phyloP scores from a whole-genome alignment of 176 grass and related monocot species.

The Chloris gayana region DNA sequence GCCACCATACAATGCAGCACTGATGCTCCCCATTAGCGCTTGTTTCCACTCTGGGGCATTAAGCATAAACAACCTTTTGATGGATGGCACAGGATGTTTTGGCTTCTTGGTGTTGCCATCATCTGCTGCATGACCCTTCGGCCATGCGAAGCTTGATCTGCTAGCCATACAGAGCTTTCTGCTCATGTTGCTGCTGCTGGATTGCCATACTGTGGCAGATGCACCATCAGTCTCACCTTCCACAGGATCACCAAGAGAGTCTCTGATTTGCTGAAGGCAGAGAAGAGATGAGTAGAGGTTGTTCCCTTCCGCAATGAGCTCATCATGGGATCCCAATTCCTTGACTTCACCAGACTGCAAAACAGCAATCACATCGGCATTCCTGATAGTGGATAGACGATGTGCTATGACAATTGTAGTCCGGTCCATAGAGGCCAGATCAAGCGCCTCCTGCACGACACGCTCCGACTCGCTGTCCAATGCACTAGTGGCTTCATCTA shows the following conservation, averaged over 20 bases:
- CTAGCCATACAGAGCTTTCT: conserved; percentile 65
- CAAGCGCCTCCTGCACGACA: conserved; percentile 85
- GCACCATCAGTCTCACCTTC: conserved; percentile 34
- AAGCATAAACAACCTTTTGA: conserved; percentile 75
- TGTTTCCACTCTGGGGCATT: conserved; percentile 92
- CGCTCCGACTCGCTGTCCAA: conserved; percentile 84
- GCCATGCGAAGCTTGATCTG: conserved; percentile 61
- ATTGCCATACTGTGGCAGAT: conserved; percentile 21
- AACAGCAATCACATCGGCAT: conserved; percentile 82
- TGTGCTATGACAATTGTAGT: conserved; percentile 91
- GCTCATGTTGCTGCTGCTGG: conserved; percentile 79
- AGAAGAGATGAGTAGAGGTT: conserved; percentile 79
- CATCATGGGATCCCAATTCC: conserved; percentile 84
- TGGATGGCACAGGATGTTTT: conserved; percentile 63
- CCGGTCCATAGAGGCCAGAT: conserved; percentile 68
- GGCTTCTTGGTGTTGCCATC: conserved; percentile 8
- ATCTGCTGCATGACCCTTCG: conserved; percentile 44
- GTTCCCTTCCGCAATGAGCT: conserved; percentile 63
- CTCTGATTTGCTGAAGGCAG: conserved; percentile 64
- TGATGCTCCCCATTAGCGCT: conserved; percentile 57
- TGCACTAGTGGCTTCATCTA: conserved; percentile 95
- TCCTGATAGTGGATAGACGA: conserved; percentile 85
- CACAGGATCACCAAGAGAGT: neutral
- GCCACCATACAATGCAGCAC: conserved; percentile 79
- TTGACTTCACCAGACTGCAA: conserved; percentile 79